Evolutionary conservation across 306 rosid species (phyloP).

Genomic region (Prosopis cineraria): DNA sequence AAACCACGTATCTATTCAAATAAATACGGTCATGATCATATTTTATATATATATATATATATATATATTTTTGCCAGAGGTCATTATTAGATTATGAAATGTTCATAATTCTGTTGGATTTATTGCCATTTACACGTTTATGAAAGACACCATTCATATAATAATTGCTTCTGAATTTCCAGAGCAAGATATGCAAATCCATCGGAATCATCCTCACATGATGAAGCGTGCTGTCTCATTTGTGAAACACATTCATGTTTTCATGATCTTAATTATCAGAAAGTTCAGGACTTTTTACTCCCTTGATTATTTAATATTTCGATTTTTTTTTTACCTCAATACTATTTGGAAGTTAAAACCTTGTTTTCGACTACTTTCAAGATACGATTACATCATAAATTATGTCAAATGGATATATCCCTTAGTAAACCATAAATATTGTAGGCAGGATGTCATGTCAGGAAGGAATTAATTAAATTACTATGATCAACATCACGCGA

Average conservation of each 20-base stretch:
- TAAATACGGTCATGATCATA: no score
- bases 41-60: no score
- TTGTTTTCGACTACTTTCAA: background rate
- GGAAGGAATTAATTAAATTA: constrained; percentile 24
- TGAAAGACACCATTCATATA: background rate
- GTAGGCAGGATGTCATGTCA: constrained; percentile 42
- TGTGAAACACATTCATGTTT: background rate
- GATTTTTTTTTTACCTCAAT: background rate
- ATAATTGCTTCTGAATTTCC: background rate
- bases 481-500: background rate
- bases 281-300: background rate
- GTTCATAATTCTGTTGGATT: background rate
- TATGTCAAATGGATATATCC: background rate
- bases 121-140: background rate
- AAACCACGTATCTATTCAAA: background rate
- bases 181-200: background rate
- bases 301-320: background rate
- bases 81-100: background rate
- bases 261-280: background rate
- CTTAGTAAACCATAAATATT: constrained; percentile 8
- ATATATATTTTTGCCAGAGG: no score
- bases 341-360: constrained; percentile 12
- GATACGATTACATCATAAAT: background rate
- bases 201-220: background rate
- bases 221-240: background rate